Base-by-base conservation (phyloP, 164 flowering plant genomes). In the Kingdonia uniflora region DNA sequence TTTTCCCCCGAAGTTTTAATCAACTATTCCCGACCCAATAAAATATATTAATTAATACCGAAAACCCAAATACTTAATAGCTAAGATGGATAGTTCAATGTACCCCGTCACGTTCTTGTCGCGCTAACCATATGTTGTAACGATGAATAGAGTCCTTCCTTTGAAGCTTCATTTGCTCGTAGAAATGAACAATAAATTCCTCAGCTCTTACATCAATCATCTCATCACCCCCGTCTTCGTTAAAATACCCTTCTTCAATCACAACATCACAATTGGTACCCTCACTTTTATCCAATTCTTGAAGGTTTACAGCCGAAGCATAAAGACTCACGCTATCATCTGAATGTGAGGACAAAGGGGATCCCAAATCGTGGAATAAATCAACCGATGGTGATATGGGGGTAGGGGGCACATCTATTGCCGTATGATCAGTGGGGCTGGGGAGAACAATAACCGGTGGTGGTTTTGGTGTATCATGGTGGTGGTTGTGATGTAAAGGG, bases 161-260 rank as follows among this genome's bases (percentile, higher is more conserved):
- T 49, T 81, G 80, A 25, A 76, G 64, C 77, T 71, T 77, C 68
- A 87, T 82, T 54, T 82, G 76, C 22, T 69, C 65, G 40, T 88
- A 85, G 50, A 88, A 88, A 5, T 67, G 68, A 5, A 84, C 72
- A 10, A 88, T 88, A 59, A 85, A 88, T 55, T 76, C 73, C 57
- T 85, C 95, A 0, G 97, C 95, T 68, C 75, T 79, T 12, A 56
- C 60, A 44, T 83, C 90, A 29, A 83, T 85, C 76, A 65, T 68
- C 21, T 71, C 75, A 45, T 82, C 85, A 5, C 77, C 82, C 17
- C 55, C 69, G 5, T 60, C 50, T 24, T 57, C 66, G 1, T 55
- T 8, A 49, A 16, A 47, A 47, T 20, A 5, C 4, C 51, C 25
- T 14, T 47, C 29, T 25, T 47, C 51, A 47, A 47, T 47, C 13